Conservation (phyloP, 305 asterid species). For the Stenogyne calaminthoides region DNA sequence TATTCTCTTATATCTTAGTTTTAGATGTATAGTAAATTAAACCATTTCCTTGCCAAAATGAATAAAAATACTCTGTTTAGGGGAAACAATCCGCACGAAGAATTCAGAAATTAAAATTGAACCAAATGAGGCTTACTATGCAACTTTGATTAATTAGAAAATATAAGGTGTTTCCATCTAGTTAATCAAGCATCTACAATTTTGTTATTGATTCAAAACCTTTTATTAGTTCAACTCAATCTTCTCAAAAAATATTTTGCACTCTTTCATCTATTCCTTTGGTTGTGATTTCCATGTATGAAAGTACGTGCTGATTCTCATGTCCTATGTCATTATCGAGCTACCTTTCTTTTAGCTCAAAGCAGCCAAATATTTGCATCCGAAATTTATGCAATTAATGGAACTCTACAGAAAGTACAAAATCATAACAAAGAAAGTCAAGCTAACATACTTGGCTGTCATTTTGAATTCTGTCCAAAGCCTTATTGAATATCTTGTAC, state of each 20-base stretch:
- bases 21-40: background rate
- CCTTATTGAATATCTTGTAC: constrained; percentile 85
- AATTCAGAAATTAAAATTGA: constrained; percentile 4
- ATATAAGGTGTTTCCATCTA: background rate
- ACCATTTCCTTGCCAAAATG: background rate
- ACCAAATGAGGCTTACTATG: background rate
- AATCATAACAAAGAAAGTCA: background rate
- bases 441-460: constrained; percentile 68
- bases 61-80: background rate
- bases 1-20: background rate
- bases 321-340: background rate
- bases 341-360: constrained; percentile 2
- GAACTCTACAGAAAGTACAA: background rate
- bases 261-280: background rate
- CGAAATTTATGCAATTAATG: background rate
- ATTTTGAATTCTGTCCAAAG: constrained; percentile 79
- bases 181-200: background rate
- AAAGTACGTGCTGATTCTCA: background rate
- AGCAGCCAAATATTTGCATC: background rate
- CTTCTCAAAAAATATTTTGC: background rate
- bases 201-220: background rate
- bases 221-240: background rate
- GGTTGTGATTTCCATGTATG: constrained; percentile 3
- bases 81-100: background rate
- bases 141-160: background rate